Evolutionary conservation across 2,329 filamentous ascomycete species (phyloP).

Genomic region (Septoria petroselini): DNA sequence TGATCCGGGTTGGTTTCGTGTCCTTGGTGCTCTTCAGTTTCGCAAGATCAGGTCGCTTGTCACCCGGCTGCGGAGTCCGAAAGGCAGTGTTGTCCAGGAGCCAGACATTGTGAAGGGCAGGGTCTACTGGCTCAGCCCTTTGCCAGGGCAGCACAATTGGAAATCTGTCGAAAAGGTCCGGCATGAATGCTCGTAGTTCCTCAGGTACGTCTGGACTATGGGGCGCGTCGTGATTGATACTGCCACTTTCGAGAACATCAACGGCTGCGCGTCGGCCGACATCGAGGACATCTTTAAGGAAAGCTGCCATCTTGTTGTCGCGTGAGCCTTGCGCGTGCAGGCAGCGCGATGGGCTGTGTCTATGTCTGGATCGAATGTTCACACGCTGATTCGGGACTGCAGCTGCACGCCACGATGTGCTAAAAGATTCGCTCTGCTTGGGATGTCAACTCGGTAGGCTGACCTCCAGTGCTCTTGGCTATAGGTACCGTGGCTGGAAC

Average conservation of each 20-base stretch:
- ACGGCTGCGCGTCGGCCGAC: constrained; percentile 32
- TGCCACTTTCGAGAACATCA: constrained; percentile 28
- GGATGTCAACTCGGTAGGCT: background rate
- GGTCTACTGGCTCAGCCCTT: constrained; percentile 48
- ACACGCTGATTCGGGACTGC: background rate
- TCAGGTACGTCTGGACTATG: constrained; percentile 36
- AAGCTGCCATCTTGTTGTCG: constrained; percentile 25
- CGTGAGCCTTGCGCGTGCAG: constrained; percentile 13
- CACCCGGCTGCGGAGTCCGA: constrained; percentile 42
- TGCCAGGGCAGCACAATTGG: constrained; percentile 54
- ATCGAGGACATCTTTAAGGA: constrained; percentile 30
- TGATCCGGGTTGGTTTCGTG: constrained; percentile 27
- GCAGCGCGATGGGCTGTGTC: constrained; percentile 5
- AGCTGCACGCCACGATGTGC: background rate
- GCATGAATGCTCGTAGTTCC: constrained; percentile 34
- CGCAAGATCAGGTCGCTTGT: constrained; percentile 24
- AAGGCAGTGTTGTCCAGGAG: constrained; percentile 87
- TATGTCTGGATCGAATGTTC: constrained; percentile 3
- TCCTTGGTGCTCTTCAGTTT: constrained; percentile 22
- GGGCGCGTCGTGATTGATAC: constrained; percentile 32
- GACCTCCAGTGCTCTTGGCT: constrained; percentile 4
- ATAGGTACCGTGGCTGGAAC: constrained; percentile 3
- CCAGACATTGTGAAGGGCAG: constrained; percentile 74
- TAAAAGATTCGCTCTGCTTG: background rate
- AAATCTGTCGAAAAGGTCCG: constrained; percentile 39